Percentiles rank a stretch among this genome's conserved stretches.
phyloP scores from a whole-genome alignment of 2,329 filamentous ascomycete species.

The Aspergillus quadricinctus region DNA sequence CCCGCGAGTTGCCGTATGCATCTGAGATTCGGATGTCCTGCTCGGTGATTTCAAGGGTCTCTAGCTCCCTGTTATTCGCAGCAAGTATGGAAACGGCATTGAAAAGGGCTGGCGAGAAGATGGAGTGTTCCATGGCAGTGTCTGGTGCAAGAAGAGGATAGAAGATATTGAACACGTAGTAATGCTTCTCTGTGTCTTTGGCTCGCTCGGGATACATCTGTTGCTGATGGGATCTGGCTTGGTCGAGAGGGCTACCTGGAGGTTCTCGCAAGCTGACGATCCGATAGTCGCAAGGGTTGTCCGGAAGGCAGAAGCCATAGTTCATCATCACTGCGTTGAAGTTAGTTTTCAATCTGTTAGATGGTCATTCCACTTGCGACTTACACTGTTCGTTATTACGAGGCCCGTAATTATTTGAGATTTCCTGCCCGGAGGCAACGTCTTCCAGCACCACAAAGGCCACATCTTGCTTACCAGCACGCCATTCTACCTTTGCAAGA shows the following conservation, averaged over 20 bases:
- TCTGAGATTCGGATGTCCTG: conserved; percentile 25
- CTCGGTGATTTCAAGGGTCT: conserved; percentile 30
- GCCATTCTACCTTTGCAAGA: conserved; percentile 57
- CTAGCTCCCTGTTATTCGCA: conserved; percentile 39
- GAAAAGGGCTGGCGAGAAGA: conserved; percentile 42
- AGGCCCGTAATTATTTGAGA: conserved; percentile 69
- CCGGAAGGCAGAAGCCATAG: conserved; percentile 43
- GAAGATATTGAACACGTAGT: conserved; percentile 43
- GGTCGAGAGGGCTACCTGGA: conserved; percentile 34
- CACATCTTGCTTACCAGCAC: conserved; percentile 38
- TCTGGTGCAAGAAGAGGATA: conserved; percentile 37
- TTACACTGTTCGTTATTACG: conserved; percentile 67
- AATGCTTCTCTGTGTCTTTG: conserved; percentile 32
- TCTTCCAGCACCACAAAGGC: conserved; percentile 41
- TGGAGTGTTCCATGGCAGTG: conserved; percentile 34
- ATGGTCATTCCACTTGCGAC: conserved; percentile 5
- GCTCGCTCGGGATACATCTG: conserved; percentile 30
- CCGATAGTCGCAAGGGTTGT: conserved; percentile 43
- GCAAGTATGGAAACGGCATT: conserved; percentile 39
- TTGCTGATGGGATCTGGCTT: conserved; percentile 31
- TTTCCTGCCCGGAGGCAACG: conserved; percentile 50
- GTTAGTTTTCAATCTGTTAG: neutral
- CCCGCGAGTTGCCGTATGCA: conserved; percentile 34
- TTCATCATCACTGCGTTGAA: conserved; percentile 38
- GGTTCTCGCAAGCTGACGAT: conserved; percentile 38